Evolutionary conservation across 2,329 filamentous ascomycete genomes (phyloP).

Genomic region (Claviceps sp.): DNA sequence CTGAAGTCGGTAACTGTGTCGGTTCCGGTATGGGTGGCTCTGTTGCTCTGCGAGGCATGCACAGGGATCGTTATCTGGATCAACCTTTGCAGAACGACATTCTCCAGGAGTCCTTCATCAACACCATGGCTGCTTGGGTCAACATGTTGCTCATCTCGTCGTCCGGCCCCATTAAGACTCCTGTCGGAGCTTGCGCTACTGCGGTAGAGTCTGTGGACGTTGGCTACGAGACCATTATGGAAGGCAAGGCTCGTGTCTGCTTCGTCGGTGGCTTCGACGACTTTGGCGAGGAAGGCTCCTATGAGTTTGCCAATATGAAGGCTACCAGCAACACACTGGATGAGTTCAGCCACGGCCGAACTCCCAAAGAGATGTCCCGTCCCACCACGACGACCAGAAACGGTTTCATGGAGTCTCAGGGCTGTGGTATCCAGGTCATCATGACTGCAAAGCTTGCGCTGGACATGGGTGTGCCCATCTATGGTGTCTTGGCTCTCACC

Average conservation of each 20-base stretch:
- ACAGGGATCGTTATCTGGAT: constrained; percentile 93
- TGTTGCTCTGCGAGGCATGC: constrained; percentile 87
- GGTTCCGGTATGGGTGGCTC: constrained; percentile 97
- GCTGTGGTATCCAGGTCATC: constrained; percentile 94
- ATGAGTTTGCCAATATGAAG: constrained; percentile 99
- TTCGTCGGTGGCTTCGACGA: constrained; percentile 98
- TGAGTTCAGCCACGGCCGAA: constrained; percentile 89
- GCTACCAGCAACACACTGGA: constrained; percentile 96
- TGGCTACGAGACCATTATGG: constrained; percentile 95
- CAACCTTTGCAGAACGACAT: constrained; percentile 98
- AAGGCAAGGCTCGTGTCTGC: constrained; percentile 94
- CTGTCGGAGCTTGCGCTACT: constrained; percentile 92
- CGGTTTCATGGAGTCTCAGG: constrained; percentile 99
- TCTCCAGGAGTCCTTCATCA: constrained; percentile 98
- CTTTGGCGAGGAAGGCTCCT: constrained; percentile 97
- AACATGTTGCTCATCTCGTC: constrained; percentile 98
- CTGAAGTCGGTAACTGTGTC: constrained; percentile 94
- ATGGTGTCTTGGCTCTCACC: constrained; percentile 85
- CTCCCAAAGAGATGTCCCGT: constrained; percentile 93
- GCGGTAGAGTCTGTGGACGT: constrained; percentile 96
- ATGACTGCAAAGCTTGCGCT: constrained; percentile 94
- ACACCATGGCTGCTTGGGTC: constrained; percentile 98
- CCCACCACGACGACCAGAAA: constrained; percentile 93
- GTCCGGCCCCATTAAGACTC: constrained; percentile 96
- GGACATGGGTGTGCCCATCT: constrained; percentile 97